A percentile compares a stretch with the other conserved stretches of the same genome.
Conservation (phyloP, 306 rosid genomes). For the Vicia faba region DNA sequence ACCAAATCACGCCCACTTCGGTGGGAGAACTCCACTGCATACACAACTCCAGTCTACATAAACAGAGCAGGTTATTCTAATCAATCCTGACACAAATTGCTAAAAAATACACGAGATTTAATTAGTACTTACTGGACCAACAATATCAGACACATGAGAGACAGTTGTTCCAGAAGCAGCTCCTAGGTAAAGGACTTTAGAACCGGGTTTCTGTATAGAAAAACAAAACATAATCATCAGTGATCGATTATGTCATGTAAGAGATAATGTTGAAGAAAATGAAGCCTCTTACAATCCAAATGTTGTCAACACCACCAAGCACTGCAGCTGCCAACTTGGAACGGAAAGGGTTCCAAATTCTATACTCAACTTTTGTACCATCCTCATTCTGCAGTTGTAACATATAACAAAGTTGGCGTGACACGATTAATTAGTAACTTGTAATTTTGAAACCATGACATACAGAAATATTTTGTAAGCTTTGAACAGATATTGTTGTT, state of each 20-base stretch:
- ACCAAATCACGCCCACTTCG: slow-evolving; percentile 96
- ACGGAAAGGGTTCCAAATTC: slow-evolving; percentile 94
- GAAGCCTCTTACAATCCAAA: slow-evolving; percentile 64
- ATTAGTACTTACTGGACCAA: slow-evolving; percentile 74
- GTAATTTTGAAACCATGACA: background rate
- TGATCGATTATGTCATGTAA: background rate
- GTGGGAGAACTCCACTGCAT: slow-evolving; percentile 95
- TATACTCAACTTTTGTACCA: slow-evolving; percentile 73
- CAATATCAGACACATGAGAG: slow-evolving; percentile 91
- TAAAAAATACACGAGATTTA: background rate
- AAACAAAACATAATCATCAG: background rate
- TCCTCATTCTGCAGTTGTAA: slow-evolving; percentile 67
- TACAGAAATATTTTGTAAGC: background rate
- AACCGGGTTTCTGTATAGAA: slow-evolving; percentile 72
- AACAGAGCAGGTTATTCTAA: background rate
- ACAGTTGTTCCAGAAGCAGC: slow-evolving; percentile 99
- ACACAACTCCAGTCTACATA: slow-evolving; percentile 76
- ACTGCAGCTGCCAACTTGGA: slow-evolving; percentile 93
- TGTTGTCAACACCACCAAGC: slow-evolving; percentile 88
- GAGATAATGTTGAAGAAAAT: background rate
- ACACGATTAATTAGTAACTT: background rate
- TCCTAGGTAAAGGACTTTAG: slow-evolving; percentile 79
- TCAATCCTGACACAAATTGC: background rate
- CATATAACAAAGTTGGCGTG: background rate
- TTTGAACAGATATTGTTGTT: background rate